Base-by-base conservation (phyloP, 2,329 filamentous ascomycete genomes). In the Aspergillus sp. region DNA sequence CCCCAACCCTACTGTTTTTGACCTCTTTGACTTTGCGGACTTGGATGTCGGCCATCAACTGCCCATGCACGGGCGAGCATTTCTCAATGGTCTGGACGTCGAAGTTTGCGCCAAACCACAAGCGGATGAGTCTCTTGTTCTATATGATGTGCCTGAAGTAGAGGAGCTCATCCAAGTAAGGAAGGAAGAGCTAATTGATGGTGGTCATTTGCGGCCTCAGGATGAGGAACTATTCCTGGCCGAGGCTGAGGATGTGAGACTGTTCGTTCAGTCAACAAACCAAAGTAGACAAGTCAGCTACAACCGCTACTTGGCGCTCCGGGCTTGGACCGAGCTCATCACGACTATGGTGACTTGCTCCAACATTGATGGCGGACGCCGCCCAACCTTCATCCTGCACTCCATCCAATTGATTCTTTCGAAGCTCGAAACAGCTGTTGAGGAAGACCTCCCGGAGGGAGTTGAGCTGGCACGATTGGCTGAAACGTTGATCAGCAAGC, bases 11-110 rank as follows among this genome's bases (percentile, higher is more conserved):
- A 89, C 86, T 3, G 78, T 97, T 5, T 95, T 97, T 59, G 89
- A 96, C 54, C 76, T 97, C 26, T 93, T 94, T 58, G 93, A 98
- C 67, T 97, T 97, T 59, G 78, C 93, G 63, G 82, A 86, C 50
- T 66, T 85, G 7, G 75, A 79, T 42, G 73, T 82, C 35, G 66
- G 70, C 1, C 64, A 66, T 48, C 60, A 66, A 8, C 58, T 69
- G 39, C 61, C 76, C 2, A 65, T 77, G 2, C 80, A 82, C 2
- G 64, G 73, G 4, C 70, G 86, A 19, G 68, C 73, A 36, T 79
- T 79, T 50, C 83, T 90, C 50, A 70, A 72, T 12, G 81, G 82
- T 38, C 64, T 94, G 27, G 81, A 90, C 53, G 69, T 94, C 42
- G 74, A 77, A 3, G 71, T 79, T 1, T 91, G 85, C 54, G 62